phyloP scores from a whole-genome alignment of 2,329 filamentous ascomycete genomes.

The Aaosphaeria arxii region DNA sequence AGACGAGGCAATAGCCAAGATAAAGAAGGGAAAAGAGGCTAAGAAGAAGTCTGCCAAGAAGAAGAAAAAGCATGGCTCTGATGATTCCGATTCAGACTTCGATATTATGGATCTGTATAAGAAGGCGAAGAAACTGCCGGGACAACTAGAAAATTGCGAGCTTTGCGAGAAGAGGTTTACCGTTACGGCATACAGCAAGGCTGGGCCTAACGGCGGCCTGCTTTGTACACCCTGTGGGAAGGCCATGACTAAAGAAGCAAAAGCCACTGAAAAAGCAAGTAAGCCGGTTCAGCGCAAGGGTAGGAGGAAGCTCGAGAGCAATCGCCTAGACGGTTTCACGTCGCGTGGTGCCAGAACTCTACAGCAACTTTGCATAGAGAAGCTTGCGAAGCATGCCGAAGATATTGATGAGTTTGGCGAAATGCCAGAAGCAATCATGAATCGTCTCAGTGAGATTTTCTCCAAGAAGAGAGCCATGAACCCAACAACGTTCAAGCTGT shows the following conservation, averaged over 20 bases:
- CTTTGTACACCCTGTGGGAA: constrained; percentile 80
- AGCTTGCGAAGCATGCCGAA: constrained; percentile 61
- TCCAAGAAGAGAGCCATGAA: constrained; percentile 61
- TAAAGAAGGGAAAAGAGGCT: constrained; percentile 49
- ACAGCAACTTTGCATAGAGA: constrained; percentile 62
- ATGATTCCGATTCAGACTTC: constrained; percentile 44
- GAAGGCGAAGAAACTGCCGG: constrained; percentile 63
- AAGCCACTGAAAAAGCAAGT: constrained; percentile 57
- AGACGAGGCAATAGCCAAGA: constrained; percentile 43
- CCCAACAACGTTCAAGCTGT: constrained; percentile 47
- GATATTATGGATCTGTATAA: constrained; percentile 54
- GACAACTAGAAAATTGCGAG: constrained; percentile 86
- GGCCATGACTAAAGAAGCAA: constrained; percentile 65
- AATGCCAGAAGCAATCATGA: constrained; percentile 55
- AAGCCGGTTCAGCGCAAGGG: constrained; percentile 58
- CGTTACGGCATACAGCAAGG: constrained; percentile 83
- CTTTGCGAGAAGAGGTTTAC: constrained; percentile 85
- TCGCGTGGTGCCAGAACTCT: constrained; percentile 66
- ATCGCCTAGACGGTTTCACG: constrained; percentile 73
- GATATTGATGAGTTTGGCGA: constrained; percentile 65
- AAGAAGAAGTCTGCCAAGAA: constrained; percentile 46
- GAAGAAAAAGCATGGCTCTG: constrained; percentile 36
- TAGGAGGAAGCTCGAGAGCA: constrained; percentile 76
- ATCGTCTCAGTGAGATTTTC: constrained; percentile 61
- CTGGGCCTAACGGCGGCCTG: constrained; percentile 79